Base-by-base conservation (phyloP, 495 filamentous ascomycete species). In the Xylaria palmicola region DNA sequence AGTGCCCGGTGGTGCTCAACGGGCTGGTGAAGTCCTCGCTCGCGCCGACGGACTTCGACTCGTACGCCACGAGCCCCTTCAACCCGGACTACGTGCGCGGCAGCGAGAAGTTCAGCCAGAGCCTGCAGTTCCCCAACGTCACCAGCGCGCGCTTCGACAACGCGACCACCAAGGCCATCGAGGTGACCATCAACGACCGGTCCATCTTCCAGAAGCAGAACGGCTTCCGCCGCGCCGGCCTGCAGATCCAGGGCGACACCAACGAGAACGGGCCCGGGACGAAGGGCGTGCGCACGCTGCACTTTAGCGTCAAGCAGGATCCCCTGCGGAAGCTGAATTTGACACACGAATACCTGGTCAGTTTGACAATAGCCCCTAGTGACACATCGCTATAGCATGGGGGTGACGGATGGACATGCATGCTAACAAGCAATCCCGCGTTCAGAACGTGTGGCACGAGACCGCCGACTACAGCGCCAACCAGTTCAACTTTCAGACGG, bases 171-270 rank as follows among this genome's bases (percentile, higher is more conserved):
- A 77, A 73, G 52, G 65, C 80, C 0, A 60, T 82, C 54, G 79
- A 81, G 66, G 79, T 82, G 15, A 80, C 77, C 49, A 72, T 82
- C 62, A 71, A 69, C 65, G 82, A 85, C 72, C 60, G 70, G 54
- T 80, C 76, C 60, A 81, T 85, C 66, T 85, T 85, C 69, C 75
- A 77, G 64, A 72, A 68, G 4, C 83, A 85, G 67, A 68, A 75
- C 27, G 83, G 83, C 41, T 86, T 86, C 74, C 79, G 83, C 15
- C 74, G 82, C 24, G 81, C 79, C 10, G 83, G 81, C 15, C 71
- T 85, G 32, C 73, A 82, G 66, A 80, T 83, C 61, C 66, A 66
- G 49, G 75, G 70, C 43, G 77, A 80, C 60, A 71, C 65, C 22
- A 84, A 84, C 62, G 79, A 71, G 41, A 74, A 72, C 40, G 74